A percentile compares a stretch with the other conserved stretches of the same genome.
Conservation (phyloP, 768 basidiomycete species). For the Xerocomellus chrysenteron region DNA sequence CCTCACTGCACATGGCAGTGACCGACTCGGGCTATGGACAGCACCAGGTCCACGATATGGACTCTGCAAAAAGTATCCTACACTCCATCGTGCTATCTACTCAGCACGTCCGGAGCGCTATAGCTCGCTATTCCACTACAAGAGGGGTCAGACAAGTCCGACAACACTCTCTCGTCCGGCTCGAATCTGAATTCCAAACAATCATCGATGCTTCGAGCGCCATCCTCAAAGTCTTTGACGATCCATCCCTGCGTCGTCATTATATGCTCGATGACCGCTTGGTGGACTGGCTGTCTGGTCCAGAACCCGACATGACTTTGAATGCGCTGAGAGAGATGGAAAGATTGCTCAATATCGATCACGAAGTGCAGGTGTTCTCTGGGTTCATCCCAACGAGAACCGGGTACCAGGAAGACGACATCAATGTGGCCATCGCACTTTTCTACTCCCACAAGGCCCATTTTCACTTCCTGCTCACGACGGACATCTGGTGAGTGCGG, state of each 20-base stretch:
- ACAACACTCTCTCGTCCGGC: constrained; percentile 6
- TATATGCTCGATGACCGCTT: constrained; percentile 7
- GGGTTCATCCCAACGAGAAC: background rate
- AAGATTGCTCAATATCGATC: background rate
- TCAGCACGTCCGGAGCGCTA: background rate
- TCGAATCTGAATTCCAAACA: constrained; percentile 5
- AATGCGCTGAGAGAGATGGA: background rate
- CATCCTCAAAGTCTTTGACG: background rate
- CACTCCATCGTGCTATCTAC: background rate
- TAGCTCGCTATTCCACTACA: background rate
- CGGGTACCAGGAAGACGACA: background rate
- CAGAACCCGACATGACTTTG: constrained; percentile 4
- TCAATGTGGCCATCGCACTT: background rate
- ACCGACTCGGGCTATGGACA: too few relatives aligned
- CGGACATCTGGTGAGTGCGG: constrained; percentile 8
- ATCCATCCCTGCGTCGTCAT: background rate
- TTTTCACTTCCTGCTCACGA: constrained; percentile 12
- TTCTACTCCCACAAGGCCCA: constrained; percentile 3
- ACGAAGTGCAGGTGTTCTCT: background rate
- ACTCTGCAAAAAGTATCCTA: constrained; percentile 4
- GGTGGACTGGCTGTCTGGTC: constrained; percentile 1
- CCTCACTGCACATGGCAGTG: too few relatives aligned
- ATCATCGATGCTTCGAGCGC: constrained; percentile 4
- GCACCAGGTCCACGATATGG: background rate
- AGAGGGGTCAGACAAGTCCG: constrained; percentile 1